Percentiles rank a stretch among this genome's conserved stretches.
phyloP scores from a whole-genome alignment of 2,329 filamentous ascomycete genomes.

The Colletotrichum sp. region DNA sequence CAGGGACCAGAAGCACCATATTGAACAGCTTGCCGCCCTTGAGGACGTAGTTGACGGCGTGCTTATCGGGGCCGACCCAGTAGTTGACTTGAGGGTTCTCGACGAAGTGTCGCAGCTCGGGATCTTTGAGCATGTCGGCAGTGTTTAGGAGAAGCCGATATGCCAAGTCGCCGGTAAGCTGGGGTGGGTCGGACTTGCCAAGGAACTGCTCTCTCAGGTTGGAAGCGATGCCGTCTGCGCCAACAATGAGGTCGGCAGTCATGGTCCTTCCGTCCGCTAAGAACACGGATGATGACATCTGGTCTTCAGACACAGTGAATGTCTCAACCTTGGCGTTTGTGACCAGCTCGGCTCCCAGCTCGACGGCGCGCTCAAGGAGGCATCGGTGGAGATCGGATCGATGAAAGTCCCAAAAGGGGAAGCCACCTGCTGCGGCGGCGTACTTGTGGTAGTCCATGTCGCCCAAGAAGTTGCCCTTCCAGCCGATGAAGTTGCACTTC shows the following conservation, averaged over 20 bases:
- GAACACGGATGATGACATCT: not conserved
- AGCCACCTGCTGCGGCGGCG: conserved; percentile 15
- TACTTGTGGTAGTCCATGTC: conserved; percentile 17
- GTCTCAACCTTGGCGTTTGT: conserved; percentile 12
- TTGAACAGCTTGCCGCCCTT: conserved; percentile 31
- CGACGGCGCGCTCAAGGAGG: conserved; percentile 11
- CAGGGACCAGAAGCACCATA: conserved; percentile 44
- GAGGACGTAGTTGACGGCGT: conserved; percentile 32
- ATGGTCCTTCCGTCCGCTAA: conserved; percentile 29
- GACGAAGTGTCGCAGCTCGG: conserved; percentile 25
- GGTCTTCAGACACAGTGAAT: conserved; percentile 5
- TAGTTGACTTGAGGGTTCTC: conserved; percentile 28
- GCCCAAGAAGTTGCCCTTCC: conserved; percentile 22
- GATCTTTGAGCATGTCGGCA: conserved; percentile 26
- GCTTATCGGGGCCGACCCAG: conserved; percentile 31
- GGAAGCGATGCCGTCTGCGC: conserved; percentile 50
- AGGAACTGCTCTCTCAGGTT: conserved; percentile 13
- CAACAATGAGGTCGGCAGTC: conserved; percentile 45
- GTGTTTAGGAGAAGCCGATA: conserved; percentile 31
- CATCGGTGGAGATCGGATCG: conserved; percentile 22
- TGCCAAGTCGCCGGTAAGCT: conserved; percentile 31
- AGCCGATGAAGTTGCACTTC: conserved; percentile 17
- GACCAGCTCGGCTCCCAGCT: conserved; percentile 14
- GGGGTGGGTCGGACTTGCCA: conserved; percentile 18
- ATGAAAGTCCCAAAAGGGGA: conserved; percentile 23